phyloP scores from a whole-genome alignment of 305 asterid species.

The Salvia sclarea region DNA sequence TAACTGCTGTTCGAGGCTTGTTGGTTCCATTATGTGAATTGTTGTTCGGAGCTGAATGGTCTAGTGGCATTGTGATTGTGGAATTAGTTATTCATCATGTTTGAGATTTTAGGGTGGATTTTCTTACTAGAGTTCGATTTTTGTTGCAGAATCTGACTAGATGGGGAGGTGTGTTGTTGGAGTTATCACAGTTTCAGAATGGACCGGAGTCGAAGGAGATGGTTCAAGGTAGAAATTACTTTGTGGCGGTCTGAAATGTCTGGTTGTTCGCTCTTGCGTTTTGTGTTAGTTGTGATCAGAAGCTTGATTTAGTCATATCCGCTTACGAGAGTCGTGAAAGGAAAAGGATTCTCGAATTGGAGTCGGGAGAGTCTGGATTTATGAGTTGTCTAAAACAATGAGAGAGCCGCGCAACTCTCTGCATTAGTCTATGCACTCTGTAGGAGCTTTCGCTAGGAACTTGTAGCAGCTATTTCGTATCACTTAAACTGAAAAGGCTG shows the following conservation, averaged over 20 bases:
- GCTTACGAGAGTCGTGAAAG: not conserved
- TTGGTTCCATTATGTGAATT: not conserved
- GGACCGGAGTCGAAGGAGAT: constrained; percentile 73
- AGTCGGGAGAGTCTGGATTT: not conserved
- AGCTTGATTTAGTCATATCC: not conserved
- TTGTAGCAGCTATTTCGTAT: not conserved
- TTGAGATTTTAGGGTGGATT: not conserved
- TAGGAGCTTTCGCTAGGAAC: not conserved
- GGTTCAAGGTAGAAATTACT: constrained; percentile 44
- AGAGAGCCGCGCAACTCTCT: not conserved
- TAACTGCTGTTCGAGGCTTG: not conserved
- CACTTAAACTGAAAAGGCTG: not conserved
- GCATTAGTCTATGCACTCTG: no score
- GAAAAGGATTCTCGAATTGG: not conserved
- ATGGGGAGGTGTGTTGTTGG: constrained; percentile 93
- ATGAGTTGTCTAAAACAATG: not conserved
- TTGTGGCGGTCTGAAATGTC: not conserved
- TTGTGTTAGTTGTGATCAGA: not conserved
- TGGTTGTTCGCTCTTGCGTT: not conserved
- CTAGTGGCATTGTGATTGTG: not conserved
- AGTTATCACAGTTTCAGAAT: constrained; percentile 77
- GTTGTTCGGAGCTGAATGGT: not conserved
- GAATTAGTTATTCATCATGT: not conserved
- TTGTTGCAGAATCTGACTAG: constrained; percentile 72
- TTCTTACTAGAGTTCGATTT: not conserved